Evolutionary conservation across 768 basidiomycete genomes (phyloP).

Genomic region (Mycena rosella): DNA sequence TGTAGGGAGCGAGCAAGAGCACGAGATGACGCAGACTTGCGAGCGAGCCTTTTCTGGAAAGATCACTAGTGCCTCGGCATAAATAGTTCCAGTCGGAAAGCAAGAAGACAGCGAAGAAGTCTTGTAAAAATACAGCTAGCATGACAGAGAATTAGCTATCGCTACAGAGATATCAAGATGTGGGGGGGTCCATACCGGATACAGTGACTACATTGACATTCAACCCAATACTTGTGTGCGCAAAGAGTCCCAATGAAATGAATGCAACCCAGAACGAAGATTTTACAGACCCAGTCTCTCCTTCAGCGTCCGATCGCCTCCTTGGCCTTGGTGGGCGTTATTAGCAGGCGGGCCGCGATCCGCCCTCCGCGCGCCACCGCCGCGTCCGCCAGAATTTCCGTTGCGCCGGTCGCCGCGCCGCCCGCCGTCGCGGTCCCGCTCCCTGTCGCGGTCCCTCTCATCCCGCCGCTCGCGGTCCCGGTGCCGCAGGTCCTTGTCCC

Average conservation of each 20-base stretch:
- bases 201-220: constrained; percentile 34
- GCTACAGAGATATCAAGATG: constrained; percentile 40
- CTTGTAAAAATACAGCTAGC: constrained; percentile 44
- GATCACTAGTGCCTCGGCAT: too few relatives aligned
- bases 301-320: constrained; percentile 84
- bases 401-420: constrained; percentile 52
- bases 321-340: constrained; percentile 51
- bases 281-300: constrained; percentile 84
- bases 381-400: constrained; percentile 46
- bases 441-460: constrained; percentile 47
- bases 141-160: constrained; percentile 41
- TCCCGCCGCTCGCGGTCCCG: constrained; percentile 53
- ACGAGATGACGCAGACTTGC: too few relatives aligned
- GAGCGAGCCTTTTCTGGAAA: too few relatives aligned
- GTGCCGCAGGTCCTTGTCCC: constrained; percentile 46
- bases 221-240: constrained; percentile 8
- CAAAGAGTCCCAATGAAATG: constrained; percentile 24
- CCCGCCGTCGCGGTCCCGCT: constrained; percentile 45
- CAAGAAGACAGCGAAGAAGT: constrained; percentile 32
- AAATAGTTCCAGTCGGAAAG: constrained; percentile 6
- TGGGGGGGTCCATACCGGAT: constrained; percentile 29
- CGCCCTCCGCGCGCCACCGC: constrained; percentile 47
- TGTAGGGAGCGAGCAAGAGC: too few relatives aligned
- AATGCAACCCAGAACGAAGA: constrained; percentile 6
- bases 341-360: constrained; percentile 45